Base-by-base conservation (phyloP, 495 filamentous ascomycete genomes). In the Aspergillus ostianus region DNA sequence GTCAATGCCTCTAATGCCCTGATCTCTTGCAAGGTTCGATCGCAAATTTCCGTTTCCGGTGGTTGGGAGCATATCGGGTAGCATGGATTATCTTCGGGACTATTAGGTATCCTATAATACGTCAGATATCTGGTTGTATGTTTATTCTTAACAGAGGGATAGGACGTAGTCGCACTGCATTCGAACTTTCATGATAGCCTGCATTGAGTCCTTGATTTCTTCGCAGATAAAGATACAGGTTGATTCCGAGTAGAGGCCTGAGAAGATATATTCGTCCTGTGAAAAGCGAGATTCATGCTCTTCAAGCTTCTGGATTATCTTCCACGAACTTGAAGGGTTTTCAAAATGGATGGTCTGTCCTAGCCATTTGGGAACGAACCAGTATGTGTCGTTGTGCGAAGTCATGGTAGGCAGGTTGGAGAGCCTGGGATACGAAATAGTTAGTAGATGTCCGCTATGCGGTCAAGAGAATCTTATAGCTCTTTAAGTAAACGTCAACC, bases 111-210 rank as follows among this genome's bases (percentile, higher is more conserved):
- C 46, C 55, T 57, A 50, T 49, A 41, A 50, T 18, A 2, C 51
- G 23, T 57, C 50, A 57, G 47, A 19, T 23, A 57, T n/a, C n/a
- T n/a, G n/a, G 21, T 7, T 41, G 12, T 30, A 32, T 52, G 18
- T 23, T 30, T 55, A 29, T 32, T 52, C 18, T 23, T 30, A 49
- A 4, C 10, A 18, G 36, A 20, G 27, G 36, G 4, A 26, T 2
- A 26, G 20, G 8, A 50, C 26, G 2, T 10, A 19, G 48, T 47
- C 27, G 23, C 41, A 57, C 55, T 57, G 55, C 12, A 57, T 57
- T 57, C 46, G 26, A 50, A 50, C 30, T 51, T 57, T 57, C 46
- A 57, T 57, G 23, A 57, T 57, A 51, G 46, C 46, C 46, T 32
- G 55, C 36, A 23, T 50, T 50, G 46, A 57, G 46, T 27, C 50